phyloP scores from a whole-genome alignment of 2,329 filamentous ascomycete genomes.

The Alternaria tenuissima region DNA sequence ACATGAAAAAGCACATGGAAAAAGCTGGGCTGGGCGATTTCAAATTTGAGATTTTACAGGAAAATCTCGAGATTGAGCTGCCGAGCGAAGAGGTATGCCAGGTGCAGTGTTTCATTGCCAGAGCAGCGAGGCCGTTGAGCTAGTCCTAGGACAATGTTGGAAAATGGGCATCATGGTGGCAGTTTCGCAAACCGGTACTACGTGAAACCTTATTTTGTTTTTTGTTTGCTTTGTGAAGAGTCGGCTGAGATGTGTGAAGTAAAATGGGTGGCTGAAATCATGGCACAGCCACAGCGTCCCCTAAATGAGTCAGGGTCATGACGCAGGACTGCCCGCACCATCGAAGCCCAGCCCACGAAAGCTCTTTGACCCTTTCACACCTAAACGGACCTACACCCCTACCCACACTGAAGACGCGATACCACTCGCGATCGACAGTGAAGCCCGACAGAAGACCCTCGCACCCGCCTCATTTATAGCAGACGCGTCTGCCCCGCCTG shows the following conservation, averaged over 20 bases:
- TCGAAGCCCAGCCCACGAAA: conserved; percentile 11
- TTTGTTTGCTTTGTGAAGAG: not conserved
- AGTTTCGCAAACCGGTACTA: not conserved
- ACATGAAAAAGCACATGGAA: too few relatives aligned
- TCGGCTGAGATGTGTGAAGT: not conserved
- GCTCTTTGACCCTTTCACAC: conserved; percentile 14
- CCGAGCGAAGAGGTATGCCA: not conserved
- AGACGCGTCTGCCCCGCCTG: conserved; percentile 23
- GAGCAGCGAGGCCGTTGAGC: not conserved
- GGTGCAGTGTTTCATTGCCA: too few relatives aligned
- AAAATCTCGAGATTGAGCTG: not conserved
- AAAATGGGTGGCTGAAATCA: not conserved
- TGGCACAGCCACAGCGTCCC: conserved; percentile 14
- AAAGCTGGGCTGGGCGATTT: too few relatives aligned
- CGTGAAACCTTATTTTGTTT: too few relatives aligned
- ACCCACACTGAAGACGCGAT: conserved; percentile 20
- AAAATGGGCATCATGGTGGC: not conserved
- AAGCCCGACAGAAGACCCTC: conserved; percentile 12
- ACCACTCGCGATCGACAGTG: conserved; percentile 13
- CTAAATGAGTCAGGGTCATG: conserved; percentile 22
- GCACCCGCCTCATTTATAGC: conserved; percentile 20
- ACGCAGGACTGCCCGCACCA: conserved; percentile 14
- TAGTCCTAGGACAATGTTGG: not conserved
- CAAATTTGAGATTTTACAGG: not conserved
- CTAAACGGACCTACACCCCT: conserved; percentile 12